Percentiles rank a stretch among this genome's conserved stretches.
phyloP scores from a whole-genome alignment of 441 rosid genomes.

The Bruguiera hainesii region DNA sequence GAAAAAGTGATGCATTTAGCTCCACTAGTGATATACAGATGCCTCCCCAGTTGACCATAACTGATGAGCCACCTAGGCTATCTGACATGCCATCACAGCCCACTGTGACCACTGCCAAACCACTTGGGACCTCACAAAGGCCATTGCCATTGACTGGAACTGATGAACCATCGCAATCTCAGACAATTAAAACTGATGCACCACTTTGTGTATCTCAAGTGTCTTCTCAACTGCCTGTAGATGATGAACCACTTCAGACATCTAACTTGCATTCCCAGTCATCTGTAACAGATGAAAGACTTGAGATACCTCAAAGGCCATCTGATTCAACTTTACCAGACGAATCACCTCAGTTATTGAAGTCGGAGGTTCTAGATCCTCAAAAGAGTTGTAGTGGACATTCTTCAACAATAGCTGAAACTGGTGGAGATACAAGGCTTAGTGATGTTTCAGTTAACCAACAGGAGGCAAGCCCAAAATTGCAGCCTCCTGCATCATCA shows the following conservation, averaged over 20 bases:
- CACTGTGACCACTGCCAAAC: slow-evolving; percentile 31
- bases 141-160: slow-evolving; percentile 18
- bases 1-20: slow-evolving; percentile 73
- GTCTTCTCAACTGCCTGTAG: slow-evolving; percentile 32
- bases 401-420: slow-evolving; percentile 45
- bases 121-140: slow-evolving; percentile 32
- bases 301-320: slow-evolving; percentile 11
- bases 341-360: slow-evolving; percentile 31
- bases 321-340: slow-evolving; percentile 34
- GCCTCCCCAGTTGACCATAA: slow-evolving; percentile 36
- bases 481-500: slow-evolving; percentile 35
- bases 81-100: slow-evolving; percentile 47
- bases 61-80: slow-evolving; percentile 16
- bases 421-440: slow-evolving; percentile 39
- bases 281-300: slow-evolving; percentile 5
- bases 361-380: slow-evolving; percentile 29
- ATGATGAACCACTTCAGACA: slow-evolving; percentile 24
- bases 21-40: slow-evolving; percentile 59
- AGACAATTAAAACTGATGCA: slow-evolving; percentile 6
- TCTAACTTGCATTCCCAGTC: slow-evolving; percentile 19
- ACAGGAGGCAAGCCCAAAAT: slow-evolving; percentile 43
- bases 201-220: slow-evolving; percentile 8
- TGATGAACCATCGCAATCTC: slow-evolving; percentile 16
- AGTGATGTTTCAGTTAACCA: slow-evolving; percentile 47
- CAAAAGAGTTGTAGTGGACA: slow-evolving; percentile 45